Evolutionary conservation across 176 grass and related monocot genomes (phyloP).

Genomic region (Chloris gayana): DNA sequence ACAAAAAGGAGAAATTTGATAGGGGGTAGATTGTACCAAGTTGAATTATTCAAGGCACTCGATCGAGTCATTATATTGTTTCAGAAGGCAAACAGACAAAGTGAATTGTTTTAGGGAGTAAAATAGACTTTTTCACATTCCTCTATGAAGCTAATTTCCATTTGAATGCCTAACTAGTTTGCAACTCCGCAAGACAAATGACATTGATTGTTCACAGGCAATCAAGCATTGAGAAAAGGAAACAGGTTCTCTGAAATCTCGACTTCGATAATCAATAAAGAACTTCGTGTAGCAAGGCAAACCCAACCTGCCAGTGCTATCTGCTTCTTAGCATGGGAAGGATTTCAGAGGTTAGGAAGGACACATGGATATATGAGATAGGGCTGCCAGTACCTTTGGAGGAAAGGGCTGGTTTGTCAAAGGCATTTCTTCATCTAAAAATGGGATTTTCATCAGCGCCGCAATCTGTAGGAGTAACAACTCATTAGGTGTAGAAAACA

Average conservation of each 20-base stretch:
- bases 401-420: conserved; percentile 59
- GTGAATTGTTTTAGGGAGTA: neutral
- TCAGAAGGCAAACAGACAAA: no score
- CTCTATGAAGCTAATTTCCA: conserved; percentile 2
- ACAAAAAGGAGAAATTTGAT: neutral
- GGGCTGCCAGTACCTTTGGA: conserved; percentile 70
- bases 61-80: no score
- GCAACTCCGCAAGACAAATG: neutral
- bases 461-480: conserved; percentile 61
- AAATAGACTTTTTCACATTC: neutral
- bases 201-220: conserved; percentile 3
- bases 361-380: neutral
- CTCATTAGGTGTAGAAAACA: conserved; percentile 15
- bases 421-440: conserved; percentile 71
- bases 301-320: neutral
- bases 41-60: neutral
- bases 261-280: neutral
- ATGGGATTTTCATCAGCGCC: conserved; percentile 85
- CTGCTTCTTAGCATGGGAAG: neutral
- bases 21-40: neutral
- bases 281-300: neutral
- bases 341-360: neutral
- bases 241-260: neutral
- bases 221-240: neutral
- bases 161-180: conserved; percentile 2